Percentiles rank a stretch among this genome's conserved stretches.
Evolutionary conservation across 2,329 filamentous ascomycete genomes (phyloP).

Genomic region (Plenodomus lindquistii): DNA sequence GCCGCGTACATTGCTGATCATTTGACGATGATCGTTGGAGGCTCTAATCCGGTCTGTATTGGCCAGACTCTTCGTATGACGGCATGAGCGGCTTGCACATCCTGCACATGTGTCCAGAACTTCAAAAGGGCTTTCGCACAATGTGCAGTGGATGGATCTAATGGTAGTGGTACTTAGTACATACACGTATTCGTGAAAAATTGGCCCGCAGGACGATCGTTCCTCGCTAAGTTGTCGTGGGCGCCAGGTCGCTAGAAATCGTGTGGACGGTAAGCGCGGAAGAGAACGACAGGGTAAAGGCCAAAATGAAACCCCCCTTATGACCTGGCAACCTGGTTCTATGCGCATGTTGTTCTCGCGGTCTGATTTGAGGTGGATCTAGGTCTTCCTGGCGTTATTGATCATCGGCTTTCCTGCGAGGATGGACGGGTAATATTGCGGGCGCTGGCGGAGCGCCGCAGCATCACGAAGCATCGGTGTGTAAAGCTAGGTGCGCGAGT

Average conservation of each 20-base stretch:
- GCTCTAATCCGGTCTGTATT: not conserved
- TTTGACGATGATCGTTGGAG: slow-evolving; percentile 2
- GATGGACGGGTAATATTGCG: slow-evolving; percentile 19
- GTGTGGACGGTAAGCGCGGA: slow-evolving; percentile 21
- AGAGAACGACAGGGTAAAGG: slow-evolving; percentile 10
- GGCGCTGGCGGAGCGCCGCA: slow-evolving; percentile 15
- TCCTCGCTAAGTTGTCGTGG: not conserved
- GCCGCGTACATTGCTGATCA: not conserved
- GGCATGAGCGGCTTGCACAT: not conserved
- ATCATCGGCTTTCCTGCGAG: slow-evolving; percentile 10
- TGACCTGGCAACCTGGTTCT: slow-evolving; percentile 14
- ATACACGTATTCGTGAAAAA: not conserved
- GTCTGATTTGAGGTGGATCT: slow-evolving; percentile 17
- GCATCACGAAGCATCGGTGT: slow-evolving; percentile 11
- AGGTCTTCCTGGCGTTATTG: slow-evolving; percentile 14
- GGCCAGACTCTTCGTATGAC: slow-evolving; percentile 7
- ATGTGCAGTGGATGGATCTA: not conserved
- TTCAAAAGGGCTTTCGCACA: no score
- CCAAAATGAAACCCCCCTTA: slow-evolving; percentile 19
- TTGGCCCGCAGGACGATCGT: not conserved
- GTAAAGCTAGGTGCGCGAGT: slow-evolving; percentile 7
- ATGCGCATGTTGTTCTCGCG: slow-evolving; percentile 17
- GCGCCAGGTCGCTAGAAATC: not conserved
- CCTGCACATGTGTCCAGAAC: no score
- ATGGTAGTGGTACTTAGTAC: not conserved